Conservation (phyloP, 768 basidiomycete genomes). For the Tylopilus intermedius region DNA sequence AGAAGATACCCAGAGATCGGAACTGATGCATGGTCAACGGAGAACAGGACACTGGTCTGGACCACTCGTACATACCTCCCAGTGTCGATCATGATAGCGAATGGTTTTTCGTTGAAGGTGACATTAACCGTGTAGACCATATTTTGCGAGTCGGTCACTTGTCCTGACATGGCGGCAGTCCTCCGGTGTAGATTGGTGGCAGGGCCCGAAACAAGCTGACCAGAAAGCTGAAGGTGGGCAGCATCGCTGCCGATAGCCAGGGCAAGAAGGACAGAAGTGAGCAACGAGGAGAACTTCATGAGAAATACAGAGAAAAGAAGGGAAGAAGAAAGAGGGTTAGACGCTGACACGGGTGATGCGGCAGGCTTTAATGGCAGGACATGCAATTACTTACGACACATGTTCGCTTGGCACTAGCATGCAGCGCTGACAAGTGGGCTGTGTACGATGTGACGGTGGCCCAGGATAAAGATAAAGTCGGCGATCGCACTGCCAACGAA, state of each 20-base stretch:
- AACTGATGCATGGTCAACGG: constrained; percentile 35
- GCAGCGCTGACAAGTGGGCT: too few species aligned
- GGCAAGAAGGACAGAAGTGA: constrained; percentile 11
- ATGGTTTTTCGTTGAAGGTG: constrained; percentile 32
- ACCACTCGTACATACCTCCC: constrained; percentile 34
- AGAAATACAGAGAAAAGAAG: neutral
- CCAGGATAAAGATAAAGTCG: too few species aligned
- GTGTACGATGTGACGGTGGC: too few species aligned
- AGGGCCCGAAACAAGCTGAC: constrained; percentile 5
- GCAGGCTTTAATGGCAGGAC: constrained; percentile 1
- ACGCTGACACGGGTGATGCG: neutral
- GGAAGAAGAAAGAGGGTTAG: neutral
- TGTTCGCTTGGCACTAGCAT: too few species aligned
- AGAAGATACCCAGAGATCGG: constrained; percentile 59
- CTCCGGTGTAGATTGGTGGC: constrained; percentile 20
- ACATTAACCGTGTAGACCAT: constrained; percentile 37
- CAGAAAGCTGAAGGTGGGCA: constrained; percentile 14
- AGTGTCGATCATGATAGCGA: constrained; percentile 40
- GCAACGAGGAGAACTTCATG: constrained; percentile 11
- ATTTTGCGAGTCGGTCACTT: constrained; percentile 29
- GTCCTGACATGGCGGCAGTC: constrained; percentile 25
- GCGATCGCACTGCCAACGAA: too few species aligned
- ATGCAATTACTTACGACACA: too few species aligned
- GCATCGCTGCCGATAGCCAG: constrained; percentile 5
- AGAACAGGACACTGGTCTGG: neutral